Evolutionary conservation across 2,329 filamentous ascomycete genomes (phyloP).

Genomic region (Scedosporium dehoogii): DNA sequence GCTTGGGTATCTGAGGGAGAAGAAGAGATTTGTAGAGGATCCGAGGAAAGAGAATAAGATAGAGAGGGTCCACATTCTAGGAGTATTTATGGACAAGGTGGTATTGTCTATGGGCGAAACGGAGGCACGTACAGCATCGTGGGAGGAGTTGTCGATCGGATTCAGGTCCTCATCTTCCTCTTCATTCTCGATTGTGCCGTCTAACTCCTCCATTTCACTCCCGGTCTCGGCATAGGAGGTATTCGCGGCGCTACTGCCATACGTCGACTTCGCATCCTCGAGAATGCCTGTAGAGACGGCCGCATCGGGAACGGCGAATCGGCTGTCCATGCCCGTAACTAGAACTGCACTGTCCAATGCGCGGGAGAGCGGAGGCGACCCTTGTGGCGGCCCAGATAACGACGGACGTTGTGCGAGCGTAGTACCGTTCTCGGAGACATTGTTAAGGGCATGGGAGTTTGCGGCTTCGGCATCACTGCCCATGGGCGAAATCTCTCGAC

Average conservation of each 20-base stretch:
- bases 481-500: conserved; percentile 24
- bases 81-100: conserved; percentile 73
- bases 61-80: conserved; percentile 79
- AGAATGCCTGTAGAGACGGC: conserved; percentile 34
- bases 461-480: conserved; percentile 22
- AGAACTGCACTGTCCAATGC: conserved; percentile 41
- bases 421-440: neutral
- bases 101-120: conserved; percentile 68
- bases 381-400: neutral
- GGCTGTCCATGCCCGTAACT: conserved; percentile 42
- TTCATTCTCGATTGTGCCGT: conserved; percentile 14
- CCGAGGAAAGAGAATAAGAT: conserved; percentile 70
- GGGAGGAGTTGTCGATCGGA: conserved; percentile 60
- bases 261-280: conserved; percentile 30
- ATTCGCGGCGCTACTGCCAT: conserved; percentile 24
- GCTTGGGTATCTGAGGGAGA: conserved; percentile 81
- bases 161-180: conserved; percentile 29
- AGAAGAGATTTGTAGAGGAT: conserved; percentile 79
- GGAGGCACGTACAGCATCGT: conserved; percentile 70
- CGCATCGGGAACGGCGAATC: conserved; percentile 40
- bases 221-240: conserved; percentile 15
- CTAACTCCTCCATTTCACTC: conserved; percentile 18
- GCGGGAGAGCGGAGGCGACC: conserved; percentile 19
- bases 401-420: neutral
- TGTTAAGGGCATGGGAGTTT: conserved; percentile 15